A percentile compares a stretch with the other conserved stretches of the same genome.
Conservation (phyloP, 2,329 filamentous ascomycete genomes). For the Aspergillus sp. region DNA sequence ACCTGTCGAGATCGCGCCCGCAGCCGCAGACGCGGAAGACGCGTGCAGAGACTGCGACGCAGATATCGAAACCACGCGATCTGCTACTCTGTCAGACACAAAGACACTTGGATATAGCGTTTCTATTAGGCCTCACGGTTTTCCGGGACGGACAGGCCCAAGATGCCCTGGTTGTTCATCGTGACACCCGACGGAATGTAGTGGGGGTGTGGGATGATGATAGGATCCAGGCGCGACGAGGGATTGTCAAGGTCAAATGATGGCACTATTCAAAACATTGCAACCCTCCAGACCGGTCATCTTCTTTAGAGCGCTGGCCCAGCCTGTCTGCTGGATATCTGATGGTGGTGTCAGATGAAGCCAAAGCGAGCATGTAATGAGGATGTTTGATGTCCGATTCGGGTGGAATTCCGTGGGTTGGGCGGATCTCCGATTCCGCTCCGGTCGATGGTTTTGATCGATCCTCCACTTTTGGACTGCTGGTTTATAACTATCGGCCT, state of each 20-base stretch:
- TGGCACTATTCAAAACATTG: too few relatives aligned
- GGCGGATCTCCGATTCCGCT: constrained; percentile 1
- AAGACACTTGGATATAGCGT: not conserved
- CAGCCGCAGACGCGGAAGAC: constrained; percentile 12
- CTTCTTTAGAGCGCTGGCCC: too few relatives aligned
- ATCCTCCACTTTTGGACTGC: too few relatives aligned
- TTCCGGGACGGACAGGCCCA: constrained; percentile 26
- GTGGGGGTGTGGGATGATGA: not conserved
- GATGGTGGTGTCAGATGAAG: not conserved
- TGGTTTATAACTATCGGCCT: too few relatives aligned
- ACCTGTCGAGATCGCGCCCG: constrained; percentile 36
- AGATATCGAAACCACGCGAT: constrained; percentile 27
- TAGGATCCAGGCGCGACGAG: not conserved
- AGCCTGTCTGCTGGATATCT: not conserved
- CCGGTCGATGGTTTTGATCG: not conserved
- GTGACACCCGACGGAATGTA: constrained; percentile 2
- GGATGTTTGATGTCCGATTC: too few relatives aligned
- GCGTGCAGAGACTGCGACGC: constrained; percentile 33
- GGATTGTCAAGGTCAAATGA: not conserved
- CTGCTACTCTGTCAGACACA: constrained; percentile 8
- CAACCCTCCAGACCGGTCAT: too few relatives aligned
- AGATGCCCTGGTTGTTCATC: constrained; percentile 24
- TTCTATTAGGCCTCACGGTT: not conserved
- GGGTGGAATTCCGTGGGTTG: too few relatives aligned
- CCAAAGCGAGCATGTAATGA: too few relatives aligned